phyloP scores from a whole-genome alignment of 2,329 filamentous ascomycete genomes.

The Diaporthe eres region DNA sequence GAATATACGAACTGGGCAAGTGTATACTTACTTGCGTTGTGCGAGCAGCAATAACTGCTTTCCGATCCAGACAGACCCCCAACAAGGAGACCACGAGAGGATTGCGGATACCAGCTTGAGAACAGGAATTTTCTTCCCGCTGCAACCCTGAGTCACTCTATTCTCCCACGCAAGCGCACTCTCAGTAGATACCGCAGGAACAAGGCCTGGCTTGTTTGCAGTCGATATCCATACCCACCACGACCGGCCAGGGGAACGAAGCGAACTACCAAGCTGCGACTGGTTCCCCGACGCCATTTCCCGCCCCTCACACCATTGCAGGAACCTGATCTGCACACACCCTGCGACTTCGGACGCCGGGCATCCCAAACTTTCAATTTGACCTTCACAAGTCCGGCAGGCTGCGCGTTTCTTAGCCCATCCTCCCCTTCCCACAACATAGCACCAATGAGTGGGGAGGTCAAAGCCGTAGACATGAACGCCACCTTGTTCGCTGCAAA shows the following conservation, averaged over 20 bases:
- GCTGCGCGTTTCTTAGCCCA: neutral
- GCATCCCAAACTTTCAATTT: neutral
- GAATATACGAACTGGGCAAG: neutral
- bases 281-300: constrained; percentile 9
- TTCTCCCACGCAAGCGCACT: neutral
- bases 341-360: constrained; percentile 19
- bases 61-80: neutral
- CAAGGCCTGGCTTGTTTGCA: constrained; percentile 5
- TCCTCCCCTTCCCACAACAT: constrained; percentile 2
- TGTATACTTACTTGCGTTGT: neutral
- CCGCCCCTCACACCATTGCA: constrained; percentile 3
- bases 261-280: constrained; percentile 28
- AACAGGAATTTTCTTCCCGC: constrained; percentile 4
- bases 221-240: constrained; percentile 10
- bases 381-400: neutral
- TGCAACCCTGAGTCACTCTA: constrained; percentile 8
- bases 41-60: neutral
- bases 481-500: constrained; percentile 77
- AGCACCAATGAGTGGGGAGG: constrained; percentile 36
- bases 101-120: neutral
- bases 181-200: neutral
- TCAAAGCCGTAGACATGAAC: constrained; percentile 56
- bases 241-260: constrained; percentile 16
- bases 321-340: constrained; percentile 13
- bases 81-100: neutral